A percentile compares a stretch with the other conserved stretches of the same genome.
phyloP scores from a whole-genome alignment of 2,329 filamentous ascomycete species.

The Achaetomium macrosporum region DNA sequence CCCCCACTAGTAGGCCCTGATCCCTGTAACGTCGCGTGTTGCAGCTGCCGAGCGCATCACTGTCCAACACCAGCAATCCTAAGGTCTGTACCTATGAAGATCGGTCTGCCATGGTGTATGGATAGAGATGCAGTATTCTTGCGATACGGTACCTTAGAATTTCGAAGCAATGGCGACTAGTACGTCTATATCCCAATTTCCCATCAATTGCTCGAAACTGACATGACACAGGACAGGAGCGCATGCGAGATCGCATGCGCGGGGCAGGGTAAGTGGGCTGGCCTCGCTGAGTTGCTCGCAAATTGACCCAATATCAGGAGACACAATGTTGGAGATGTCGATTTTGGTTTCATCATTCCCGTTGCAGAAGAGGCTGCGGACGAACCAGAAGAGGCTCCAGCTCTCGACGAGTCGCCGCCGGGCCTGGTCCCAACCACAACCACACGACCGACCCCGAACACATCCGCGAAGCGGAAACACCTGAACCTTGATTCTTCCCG shows the following conservation, averaged over 20 bases:
- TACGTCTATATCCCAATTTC: constrained; percentile 15
- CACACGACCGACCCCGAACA: constrained; percentile 37
- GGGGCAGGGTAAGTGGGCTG: constrained; percentile 50
- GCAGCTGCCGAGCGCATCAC: background rate
- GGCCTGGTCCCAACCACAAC: constrained; percentile 10
- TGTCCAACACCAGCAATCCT: background rate
- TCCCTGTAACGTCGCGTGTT: constrained; percentile 2
- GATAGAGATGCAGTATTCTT: background rate
- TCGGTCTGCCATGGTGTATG: too few species aligned
- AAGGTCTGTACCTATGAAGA: background rate
- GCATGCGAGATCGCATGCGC: constrained; percentile 59
- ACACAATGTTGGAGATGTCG: constrained; percentile 54
- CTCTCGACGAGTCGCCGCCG: constrained; percentile 16
- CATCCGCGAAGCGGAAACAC: constrained; percentile 38
- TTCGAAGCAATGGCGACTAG: constrained; percentile 31
- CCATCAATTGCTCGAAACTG: background rate
- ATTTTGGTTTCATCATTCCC: constrained; percentile 48
- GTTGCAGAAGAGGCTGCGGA: constrained; percentile 23
- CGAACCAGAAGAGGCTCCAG: constrained; percentile 14
- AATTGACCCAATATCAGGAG: constrained; percentile 34
- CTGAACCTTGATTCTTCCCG: constrained; percentile 7
- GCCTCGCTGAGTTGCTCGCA: background rate
- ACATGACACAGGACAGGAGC: constrained; percentile 42
- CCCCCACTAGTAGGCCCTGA: background rate
- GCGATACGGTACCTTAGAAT: background rate